These are phyloP conservation scores for Fusarium gaditjirri DNA, from an alignment of 2,329 filamentous ascomycete species.

Conservation along the genomic window DNA sequence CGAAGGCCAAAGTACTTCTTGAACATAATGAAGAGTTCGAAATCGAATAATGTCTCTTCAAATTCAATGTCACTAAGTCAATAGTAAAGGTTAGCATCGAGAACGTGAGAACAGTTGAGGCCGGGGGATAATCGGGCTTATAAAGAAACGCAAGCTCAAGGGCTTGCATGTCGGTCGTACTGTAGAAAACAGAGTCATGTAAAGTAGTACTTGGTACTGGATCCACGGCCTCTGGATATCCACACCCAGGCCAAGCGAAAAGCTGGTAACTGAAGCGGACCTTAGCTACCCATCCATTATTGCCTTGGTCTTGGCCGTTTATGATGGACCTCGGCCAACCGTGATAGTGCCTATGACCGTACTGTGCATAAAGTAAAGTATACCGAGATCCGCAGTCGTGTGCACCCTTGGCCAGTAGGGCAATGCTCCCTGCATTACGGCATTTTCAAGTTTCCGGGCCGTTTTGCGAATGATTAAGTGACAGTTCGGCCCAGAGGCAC, in stretches of 20 bases:
- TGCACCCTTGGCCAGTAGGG: not conserved
- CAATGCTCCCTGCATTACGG: conserved; percentile 11
- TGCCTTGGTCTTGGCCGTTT: conserved; percentile 8
- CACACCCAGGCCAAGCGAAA: conserved; percentile 21
- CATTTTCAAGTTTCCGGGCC: not conserved
- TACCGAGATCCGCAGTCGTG: conserved; percentile 13
- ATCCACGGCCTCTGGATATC: conserved; percentile 25
- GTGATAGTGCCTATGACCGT: not conserved
- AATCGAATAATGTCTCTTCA: not conserved
- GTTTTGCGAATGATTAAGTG: not conserved
- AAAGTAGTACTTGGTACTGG: conserved; percentile 19
- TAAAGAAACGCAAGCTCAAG: conserved; percentile 25
- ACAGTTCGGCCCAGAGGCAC: not conserved
- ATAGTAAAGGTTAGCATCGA: not conserved
- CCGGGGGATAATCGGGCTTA: conserved; percentile 26
- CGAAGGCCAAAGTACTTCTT: conserved; percentile 71
- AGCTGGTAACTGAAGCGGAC: conserved; percentile 1
- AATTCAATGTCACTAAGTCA: not conserved
- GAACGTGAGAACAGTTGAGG: not conserved
- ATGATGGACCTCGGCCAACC: conserved; percentile 12
- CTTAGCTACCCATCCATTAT: conserved; percentile 5
- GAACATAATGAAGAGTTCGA: conserved; percentile 39
- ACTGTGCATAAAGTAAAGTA: not conserved
- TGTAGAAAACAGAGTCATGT: conserved; percentile 35
- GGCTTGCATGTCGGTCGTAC: conserved; percentile 24